These are phyloP conservation scores for Hypoxylon rubiginosum DNA, from an alignment of 2,329 filamentous ascomycete species.

Conservation along the genomic window DNA sequence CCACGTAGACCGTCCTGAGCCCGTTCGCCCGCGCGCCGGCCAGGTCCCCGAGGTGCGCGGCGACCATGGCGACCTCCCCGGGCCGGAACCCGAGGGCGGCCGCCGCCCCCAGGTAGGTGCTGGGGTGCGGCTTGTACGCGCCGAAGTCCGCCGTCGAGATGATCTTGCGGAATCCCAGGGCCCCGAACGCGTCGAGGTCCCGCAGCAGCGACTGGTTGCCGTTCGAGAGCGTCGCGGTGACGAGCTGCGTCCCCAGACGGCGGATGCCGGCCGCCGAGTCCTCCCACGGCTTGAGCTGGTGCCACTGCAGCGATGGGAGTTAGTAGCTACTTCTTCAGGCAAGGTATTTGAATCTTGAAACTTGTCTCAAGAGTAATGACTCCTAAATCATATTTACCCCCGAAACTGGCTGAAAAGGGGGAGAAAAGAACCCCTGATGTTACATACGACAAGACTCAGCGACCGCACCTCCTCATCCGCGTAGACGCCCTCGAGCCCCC, in stretches of 20 bases:
- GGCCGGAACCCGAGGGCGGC: conserved; percentile 68
- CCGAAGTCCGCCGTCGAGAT: conserved; percentile 78
- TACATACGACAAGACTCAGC: conserved; percentile 72
- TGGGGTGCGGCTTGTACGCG: conserved; percentile 79
- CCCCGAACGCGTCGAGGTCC: conserved; percentile 72
- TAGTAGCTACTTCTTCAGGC: no score
- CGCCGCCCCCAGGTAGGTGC: conserved; percentile 77
- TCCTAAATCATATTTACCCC: no score
- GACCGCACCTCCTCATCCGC: conserved; percentile 71
- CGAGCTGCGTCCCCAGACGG: conserved; percentile 64
- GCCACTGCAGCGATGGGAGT: no score
- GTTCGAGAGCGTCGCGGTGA: conserved; percentile 79
- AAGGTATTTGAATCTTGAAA: no score
- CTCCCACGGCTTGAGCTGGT: conserved; percentile 76
- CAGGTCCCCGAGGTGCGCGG: conserved; percentile 79
- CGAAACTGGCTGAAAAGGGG: no score
- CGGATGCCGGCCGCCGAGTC: conserved; percentile 71
- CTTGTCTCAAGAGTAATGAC: no score
- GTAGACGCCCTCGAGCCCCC: conserved; percentile 71
- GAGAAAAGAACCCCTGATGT: no score
- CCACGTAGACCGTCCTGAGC: conserved; percentile 80
- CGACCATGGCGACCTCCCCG: conserved; percentile 79
- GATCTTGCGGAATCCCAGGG: conserved; percentile 72
- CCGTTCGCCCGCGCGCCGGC: conserved; percentile 74
- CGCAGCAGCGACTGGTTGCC: conserved; percentile 76